phyloP scores from a whole-genome alignment of 2,329 filamentous ascomycete genomes.

The Trichoderma arundinaceum region DNA sequence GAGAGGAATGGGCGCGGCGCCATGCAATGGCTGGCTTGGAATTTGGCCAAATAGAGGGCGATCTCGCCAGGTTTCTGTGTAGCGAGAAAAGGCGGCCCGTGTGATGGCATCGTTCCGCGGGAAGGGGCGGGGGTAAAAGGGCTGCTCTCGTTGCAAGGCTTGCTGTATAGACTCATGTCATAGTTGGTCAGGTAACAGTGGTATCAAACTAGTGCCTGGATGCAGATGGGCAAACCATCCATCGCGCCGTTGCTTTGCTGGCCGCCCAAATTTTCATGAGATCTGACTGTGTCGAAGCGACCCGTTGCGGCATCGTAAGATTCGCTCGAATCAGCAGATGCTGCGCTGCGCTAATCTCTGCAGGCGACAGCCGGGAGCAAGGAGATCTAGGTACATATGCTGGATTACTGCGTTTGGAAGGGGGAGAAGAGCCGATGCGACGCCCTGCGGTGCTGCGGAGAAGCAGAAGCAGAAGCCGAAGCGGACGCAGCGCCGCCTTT shows the following conservation, averaged over 20 bases:
- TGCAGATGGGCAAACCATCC: background rate
- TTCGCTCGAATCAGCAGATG: constrained; percentile 17
- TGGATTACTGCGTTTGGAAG: background rate
- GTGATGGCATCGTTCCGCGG: constrained; percentile 11
- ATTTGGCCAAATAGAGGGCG: background rate
- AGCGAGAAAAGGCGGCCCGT: constrained; percentile 13
- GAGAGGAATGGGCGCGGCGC: constrained; percentile 21
- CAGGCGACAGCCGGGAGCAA: constrained; percentile 11
- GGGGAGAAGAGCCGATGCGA: constrained; percentile 17
- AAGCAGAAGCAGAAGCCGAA: too few species aligned
- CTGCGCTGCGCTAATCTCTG: constrained; percentile 7
- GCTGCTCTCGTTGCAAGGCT: too few species aligned
- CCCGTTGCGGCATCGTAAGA: constrained; percentile 5
- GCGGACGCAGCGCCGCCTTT: too few species aligned
- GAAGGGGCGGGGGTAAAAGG: background rate
- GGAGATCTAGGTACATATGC: constrained; percentile 15
- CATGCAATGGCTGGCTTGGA: constrained; percentile 18
- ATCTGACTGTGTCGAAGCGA: constrained; percentile 23
- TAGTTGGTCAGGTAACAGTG: too few species aligned
- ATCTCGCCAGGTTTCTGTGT: background rate
- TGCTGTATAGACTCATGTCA: too few species aligned
- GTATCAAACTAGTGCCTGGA: too few species aligned
- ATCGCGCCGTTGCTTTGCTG: constrained; percentile 14
- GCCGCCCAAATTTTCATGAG: constrained; percentile 1
- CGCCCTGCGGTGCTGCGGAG: background rate